Base-by-base conservation (phyloP, 257 asterid genomes). In the Nicotiana benthamiana region DNA sequence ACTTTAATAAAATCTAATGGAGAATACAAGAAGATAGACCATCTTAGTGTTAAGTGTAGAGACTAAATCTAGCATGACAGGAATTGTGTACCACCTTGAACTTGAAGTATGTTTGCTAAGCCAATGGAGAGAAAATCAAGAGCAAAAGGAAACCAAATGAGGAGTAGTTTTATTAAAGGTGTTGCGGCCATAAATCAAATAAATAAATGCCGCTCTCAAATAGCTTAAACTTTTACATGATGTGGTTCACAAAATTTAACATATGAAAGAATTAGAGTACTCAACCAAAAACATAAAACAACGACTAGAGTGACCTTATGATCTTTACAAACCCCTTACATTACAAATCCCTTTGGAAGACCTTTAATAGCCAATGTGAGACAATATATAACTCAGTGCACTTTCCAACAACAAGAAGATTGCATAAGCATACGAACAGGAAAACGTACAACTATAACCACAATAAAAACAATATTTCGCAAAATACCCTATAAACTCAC, bases 401-500 rank as follows among this genome's bases (percentile, higher is more conserved):
- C 77, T 40, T 70, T 70, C 32, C 3, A 0, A 40, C 48, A 46
- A 13, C 24, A 24, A 72, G 77, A 46, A 22, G 61, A 72, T 24
- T 22, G 61, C 61, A 72, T 72, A 48, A 24, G 40, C 76, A 24
- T 72, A 46, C 61, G 8, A 40, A 62, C 9, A 16, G 30, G 20
- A 26, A 72, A 24, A 27, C 2, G 34, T 34, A 43, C 57, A 48
- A 32, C 22, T 51, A 75, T 27, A 78, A 24, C 53, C 80, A 22
- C 61, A 72, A 4, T 32, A 46, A 12, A 12, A 9, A 46, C 60
- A 32, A 81, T 62, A 56, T 67, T 20, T 70, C 27, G 61, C 60
- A 22, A 54, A 46, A 74, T 13, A 30, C 72, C 75, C 53, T 52
- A 63, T 40, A 9, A 67, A 84, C 92, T 87, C 81, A 87, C 92